phyloP scores from a whole-genome alignment of 495 filamentous ascomycete genomes.

The Neurospora pannonica region DNA sequence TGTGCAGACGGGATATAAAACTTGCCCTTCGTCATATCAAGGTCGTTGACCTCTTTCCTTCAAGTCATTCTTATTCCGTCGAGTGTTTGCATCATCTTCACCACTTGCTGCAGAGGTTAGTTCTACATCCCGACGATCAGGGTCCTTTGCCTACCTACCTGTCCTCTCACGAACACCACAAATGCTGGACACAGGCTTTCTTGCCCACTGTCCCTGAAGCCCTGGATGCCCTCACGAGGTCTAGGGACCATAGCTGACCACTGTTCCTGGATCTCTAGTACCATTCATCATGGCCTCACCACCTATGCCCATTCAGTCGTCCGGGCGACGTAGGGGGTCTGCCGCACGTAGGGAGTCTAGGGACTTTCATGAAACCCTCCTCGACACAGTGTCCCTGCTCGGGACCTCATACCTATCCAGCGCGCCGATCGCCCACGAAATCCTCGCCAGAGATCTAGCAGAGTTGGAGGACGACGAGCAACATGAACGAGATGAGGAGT shows the following conservation, averaged over 20 bases:
- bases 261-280: not conserved
- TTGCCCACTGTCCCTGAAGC: not conserved
- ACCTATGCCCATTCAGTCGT: not conserved
- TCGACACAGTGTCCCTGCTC: conserved; percentile 25
- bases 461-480: conserved; percentile 40
- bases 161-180: not conserved
- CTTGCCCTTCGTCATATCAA: not conserved
- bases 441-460: conserved; percentile 60
- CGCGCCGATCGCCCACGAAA: conserved; percentile 53
- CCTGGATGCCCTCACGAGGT: not conserved
- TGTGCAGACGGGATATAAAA: not conserved
- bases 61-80: not conserved
- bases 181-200: not conserved
- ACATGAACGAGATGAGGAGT: conserved; percentile 16
- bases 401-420: conserved; percentile 28
- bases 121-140: not conserved
- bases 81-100: not conserved
- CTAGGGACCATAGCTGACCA: not conserved
- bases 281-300: not conserved
- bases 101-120: not conserved
- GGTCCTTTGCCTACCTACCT: not conserved
- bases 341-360: not conserved
- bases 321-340: not conserved
- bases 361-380: not conserved
- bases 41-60: not conserved